phyloP scores from a whole-genome alignment of 2,329 filamentous ascomycete genomes.

The Scedosporium aurantiacum region DNA sequence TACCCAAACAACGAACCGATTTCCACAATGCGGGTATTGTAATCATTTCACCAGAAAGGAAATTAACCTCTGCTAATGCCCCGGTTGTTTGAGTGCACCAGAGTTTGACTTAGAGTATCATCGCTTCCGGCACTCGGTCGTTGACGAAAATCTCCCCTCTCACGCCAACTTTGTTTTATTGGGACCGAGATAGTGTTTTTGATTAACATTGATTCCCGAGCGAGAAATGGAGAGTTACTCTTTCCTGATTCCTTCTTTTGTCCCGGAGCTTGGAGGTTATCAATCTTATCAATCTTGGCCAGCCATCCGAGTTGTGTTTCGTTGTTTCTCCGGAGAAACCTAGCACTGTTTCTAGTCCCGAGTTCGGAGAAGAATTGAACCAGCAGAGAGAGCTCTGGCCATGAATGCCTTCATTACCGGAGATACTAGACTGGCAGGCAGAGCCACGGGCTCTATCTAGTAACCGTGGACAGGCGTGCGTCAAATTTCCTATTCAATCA shows the following conservation, averaged over 20 bases:
- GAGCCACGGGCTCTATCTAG: too few species aligned
- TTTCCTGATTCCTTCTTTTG: background rate
- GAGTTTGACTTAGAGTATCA: background rate
- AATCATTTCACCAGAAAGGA: background rate
- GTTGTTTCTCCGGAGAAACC: too few species aligned
- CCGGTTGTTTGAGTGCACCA: background rate
- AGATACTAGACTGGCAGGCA: too few species aligned
- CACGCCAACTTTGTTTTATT: background rate
- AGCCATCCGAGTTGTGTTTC: too few species aligned
- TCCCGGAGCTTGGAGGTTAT: background rate
- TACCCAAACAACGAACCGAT: background rate
- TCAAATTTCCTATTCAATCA: too few species aligned
- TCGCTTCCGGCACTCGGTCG: background rate
- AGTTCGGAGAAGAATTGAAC: too few species aligned
- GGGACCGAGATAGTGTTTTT: background rate
- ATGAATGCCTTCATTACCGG: too few species aligned
- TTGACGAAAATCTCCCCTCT: background rate
- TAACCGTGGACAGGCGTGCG: too few species aligned
- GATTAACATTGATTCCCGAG: background rate
- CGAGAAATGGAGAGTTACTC: background rate
- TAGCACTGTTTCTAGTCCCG: too few species aligned
- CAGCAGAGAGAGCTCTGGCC: too few species aligned
- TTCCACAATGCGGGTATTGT: background rate
- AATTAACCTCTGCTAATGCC: background rate
- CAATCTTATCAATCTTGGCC: background rate